phyloP scores from a whole-genome alignment of 805 yeast genomes.

The Schwanniomyces sp. region DNA sequence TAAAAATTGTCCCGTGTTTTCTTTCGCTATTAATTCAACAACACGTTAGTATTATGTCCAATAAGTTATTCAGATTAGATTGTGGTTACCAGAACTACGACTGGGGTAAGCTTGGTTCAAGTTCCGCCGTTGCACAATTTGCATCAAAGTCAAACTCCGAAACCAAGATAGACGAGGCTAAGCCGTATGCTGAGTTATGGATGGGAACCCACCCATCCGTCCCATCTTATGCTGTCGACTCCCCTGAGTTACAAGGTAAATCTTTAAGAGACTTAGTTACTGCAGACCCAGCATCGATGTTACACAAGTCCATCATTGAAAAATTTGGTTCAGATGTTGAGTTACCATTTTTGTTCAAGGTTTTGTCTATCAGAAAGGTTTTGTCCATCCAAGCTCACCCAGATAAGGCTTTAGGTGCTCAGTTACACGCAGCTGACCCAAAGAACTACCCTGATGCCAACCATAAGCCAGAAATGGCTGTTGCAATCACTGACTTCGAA shows the following conservation, averaged over 20 bases:
- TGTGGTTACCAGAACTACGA: conserved; percentile 77
- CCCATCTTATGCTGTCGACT: conserved; percentile 63
- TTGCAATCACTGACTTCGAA: conserved; percentile 93
- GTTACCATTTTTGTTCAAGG: conserved; percentile 92
- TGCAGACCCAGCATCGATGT: conserved; percentile 53
- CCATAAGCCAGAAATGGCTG: conserved; percentile 99
- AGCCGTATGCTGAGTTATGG: conserved; percentile 98
- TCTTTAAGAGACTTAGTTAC: conserved; percentile 67
- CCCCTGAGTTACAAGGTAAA: conserved; percentile 39
- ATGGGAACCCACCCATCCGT: conserved; percentile 98
- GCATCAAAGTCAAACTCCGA: conserved; percentile 68
- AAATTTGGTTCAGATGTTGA: conserved; percentile 71
- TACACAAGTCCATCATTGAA: conserved; percentile 58
- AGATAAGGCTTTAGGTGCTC: conserved; percentile 78
- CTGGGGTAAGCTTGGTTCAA: conserved; percentile 84
- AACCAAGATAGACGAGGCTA: conserved; percentile 61
- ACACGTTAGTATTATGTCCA: conserved; percentile 17
- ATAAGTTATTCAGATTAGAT: conserved; percentile 37
- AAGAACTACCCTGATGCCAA: conserved; percentile 95
- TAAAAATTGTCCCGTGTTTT: neutral
- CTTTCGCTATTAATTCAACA: neutral
- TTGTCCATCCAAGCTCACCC: conserved; percentile 98
- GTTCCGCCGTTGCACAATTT: conserved; percentile 87
- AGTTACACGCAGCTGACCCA: conserved; percentile 80
- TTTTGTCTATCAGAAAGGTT: conserved; percentile 88